Evolutionary conservation across 176 grass and related monocot species (phyloP).

Genomic region (Zea luxurians): DNA sequence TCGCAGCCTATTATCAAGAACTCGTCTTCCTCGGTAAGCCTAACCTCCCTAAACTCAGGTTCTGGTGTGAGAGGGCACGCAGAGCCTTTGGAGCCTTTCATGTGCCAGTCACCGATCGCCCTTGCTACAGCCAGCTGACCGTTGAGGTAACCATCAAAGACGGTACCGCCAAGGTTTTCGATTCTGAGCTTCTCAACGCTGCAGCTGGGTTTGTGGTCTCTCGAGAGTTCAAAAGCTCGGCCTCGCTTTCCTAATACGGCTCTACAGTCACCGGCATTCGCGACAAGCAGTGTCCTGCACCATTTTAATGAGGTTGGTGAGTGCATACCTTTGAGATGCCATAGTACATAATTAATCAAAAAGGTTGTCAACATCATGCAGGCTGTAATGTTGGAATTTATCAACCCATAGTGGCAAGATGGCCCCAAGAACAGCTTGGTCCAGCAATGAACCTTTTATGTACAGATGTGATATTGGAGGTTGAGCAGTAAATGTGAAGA

Average conservation of each 20-base stretch:
- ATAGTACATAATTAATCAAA: slow-evolving; percentile 26
- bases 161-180: slow-evolving; percentile 72
- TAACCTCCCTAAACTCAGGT: slow-evolving; percentile 74
- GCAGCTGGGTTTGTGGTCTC: slow-evolving; percentile 84
- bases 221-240: slow-evolving; percentile 76
- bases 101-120: slow-evolving; percentile 90
- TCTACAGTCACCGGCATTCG: slow-evolving; percentile 89
- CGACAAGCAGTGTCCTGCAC: slow-evolving; percentile 74
- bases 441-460: slow-evolving; percentile 39
- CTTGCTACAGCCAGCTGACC: slow-evolving; percentile 87
- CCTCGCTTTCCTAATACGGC: slow-evolving; percentile 86
- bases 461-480: slow-evolving; percentile 20
- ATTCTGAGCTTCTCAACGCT: slow-evolving; percentile 72
- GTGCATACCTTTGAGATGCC: slow-evolving; percentile 28
- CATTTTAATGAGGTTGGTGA: slow-evolving; percentile 41
- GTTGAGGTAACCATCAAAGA: slow-evolving; percentile 90
- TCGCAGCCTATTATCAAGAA: slow-evolving; percentile 92
- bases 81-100: slow-evolving; percentile 83
- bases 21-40: slow-evolving; percentile 82
- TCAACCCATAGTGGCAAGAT: slow-evolving; percentile 22
- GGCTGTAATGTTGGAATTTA: slow-evolving; percentile 6
- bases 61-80: slow-evolving; percentile 66
- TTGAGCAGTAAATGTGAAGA: slow-evolving; percentile 38
- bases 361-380: slow-evolving; percentile 18
- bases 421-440: slow-evolving; percentile 23